A percentile compares a stretch with the other conserved stretches of the same genome.
Evolutionary conservation across 768 basidiomycete genomes (phyloP).

Genomic region (Inosperma sp.): DNA sequence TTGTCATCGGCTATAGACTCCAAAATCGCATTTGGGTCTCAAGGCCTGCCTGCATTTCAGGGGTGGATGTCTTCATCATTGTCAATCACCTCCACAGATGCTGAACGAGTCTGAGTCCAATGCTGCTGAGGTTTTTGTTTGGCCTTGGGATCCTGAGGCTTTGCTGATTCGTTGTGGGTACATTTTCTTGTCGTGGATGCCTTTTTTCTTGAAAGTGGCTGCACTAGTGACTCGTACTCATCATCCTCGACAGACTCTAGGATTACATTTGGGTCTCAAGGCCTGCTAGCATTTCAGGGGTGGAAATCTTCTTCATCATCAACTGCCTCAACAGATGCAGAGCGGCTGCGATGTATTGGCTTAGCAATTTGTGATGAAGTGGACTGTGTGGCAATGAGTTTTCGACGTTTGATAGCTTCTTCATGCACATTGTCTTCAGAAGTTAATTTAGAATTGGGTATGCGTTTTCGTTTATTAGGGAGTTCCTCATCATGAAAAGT

Average conservation of each 20-base stretch:
- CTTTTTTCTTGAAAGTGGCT: no score
- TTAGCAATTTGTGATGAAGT: neutral
- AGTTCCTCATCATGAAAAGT: neutral
- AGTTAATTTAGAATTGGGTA: neutral
- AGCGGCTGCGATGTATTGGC: neutral
- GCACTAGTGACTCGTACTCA: no score
- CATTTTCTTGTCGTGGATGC: no score
- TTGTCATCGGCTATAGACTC: neutral
- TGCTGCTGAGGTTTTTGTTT: no score
- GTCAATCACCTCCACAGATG: no score
- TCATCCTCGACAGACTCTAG: no score
- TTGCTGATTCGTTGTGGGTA: no score
- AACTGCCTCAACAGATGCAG: neutral
- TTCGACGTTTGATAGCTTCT: neutral
- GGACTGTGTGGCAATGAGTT: neutral
- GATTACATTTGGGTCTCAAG: neutral
- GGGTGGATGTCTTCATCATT: no score
- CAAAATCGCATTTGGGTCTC: neutral
- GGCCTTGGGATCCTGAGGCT: no score
- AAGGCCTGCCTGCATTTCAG: neutral
- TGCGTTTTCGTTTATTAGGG: neutral
- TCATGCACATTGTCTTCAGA: neutral
- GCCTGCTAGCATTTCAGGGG: neutral
- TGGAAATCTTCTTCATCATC: neutral
- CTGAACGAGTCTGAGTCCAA: no score